These are phyloP conservation scores for Apiospora hydei DNA, from an alignment of 2,329 filamentous ascomycete genomes.

Conservation along the genomic window DNA sequence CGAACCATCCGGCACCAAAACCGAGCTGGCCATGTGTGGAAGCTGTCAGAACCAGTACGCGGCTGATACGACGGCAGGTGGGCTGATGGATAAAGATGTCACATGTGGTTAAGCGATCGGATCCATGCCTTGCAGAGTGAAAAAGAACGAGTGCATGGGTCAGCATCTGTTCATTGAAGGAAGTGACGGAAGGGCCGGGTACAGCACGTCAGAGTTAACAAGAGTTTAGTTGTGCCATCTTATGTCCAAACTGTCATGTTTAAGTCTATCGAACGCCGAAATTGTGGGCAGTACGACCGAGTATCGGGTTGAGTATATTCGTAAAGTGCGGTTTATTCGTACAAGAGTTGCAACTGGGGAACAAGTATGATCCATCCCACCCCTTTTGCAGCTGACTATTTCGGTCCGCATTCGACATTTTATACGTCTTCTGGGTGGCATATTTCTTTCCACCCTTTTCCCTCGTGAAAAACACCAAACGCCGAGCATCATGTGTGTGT, in stretches of 20 bases:
- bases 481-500: slow-evolving; percentile 1
- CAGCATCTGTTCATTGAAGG: background rate
- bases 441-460: background rate
- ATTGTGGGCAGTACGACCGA: background rate
- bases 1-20: background rate
- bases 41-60: slow-evolving; percentile 12
- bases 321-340: background rate
- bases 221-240: background rate
- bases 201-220: background rate
- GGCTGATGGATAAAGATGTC: background rate
- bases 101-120: background rate
- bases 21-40: slow-evolving; percentile 3
- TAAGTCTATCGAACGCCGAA: background rate
- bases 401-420: background rate
- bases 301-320: background rate
- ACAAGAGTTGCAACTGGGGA: background rate
- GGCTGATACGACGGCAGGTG: background rate
- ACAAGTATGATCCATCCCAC: background rate
- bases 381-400: background rate
- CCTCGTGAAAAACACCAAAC: background rate
- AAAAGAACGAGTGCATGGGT: background rate
- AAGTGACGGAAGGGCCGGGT: background rate
- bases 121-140: background rate
- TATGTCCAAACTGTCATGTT: background rate
- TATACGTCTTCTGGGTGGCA: background rate